Evolutionary conservation across 345 rosid species (phyloP), one percentile per base, ranked within the genome.

Genomic region (Brassica carinata): DNA sequence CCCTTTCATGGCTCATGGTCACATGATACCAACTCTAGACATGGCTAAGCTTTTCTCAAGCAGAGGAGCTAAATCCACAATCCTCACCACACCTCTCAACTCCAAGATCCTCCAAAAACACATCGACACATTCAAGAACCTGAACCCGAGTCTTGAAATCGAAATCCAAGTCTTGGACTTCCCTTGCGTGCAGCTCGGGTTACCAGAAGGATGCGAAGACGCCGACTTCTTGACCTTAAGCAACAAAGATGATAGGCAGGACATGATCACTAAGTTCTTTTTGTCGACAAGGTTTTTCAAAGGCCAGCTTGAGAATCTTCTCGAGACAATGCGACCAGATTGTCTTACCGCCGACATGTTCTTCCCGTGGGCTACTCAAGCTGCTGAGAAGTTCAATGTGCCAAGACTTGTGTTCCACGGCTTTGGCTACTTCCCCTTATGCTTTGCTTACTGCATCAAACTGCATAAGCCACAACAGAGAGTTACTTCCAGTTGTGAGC

Each of bases 51-150:
- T 26, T 62, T 62, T 62, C 34, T 62, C 65, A 26, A 62, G 34
- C 33, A 62, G 33, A 62, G 65, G 65, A 10, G 13, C 33, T 14
- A 62, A 62, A 62, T 62, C 65, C 31, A 62, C 65, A 26, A 62
- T 62, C 65, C 33, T 62, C 34, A 62, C 65, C 65, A 62, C 65
- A 62, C 33, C 65, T 62, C 65, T 62, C 65, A 62, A 62, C 65
- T 26, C 65, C 33, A 62, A 62, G 33, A 26, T 62, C 65, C 65
- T 62, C 33, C 65, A 62, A 9, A 62, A 62, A 62, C 65, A 2
- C 33, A 62, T 62, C 65, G 15, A 62, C 65, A 26, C 65, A 62
- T 26, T 62, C 65, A 62, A 62, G 34, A 62, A 62, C 65, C 33
- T 62, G 15, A 62, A 62, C 7, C 34, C 65, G 33, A 26, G 34